Evolutionary conservation across 345 rosid species (phyloP).

Genomic region (Moricandia moricandioides): DNA sequence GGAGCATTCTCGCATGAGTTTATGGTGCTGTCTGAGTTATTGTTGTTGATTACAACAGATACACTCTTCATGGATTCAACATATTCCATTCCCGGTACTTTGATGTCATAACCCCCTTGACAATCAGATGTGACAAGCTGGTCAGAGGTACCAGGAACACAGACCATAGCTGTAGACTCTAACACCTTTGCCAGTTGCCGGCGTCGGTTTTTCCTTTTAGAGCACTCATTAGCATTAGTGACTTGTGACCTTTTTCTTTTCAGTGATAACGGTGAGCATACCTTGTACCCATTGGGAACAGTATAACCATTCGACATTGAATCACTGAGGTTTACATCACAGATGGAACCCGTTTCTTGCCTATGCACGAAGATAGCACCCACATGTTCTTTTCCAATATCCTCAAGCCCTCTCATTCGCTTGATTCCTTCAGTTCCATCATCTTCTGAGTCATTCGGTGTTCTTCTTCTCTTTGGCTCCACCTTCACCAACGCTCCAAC

Average conservation of each 20-base stretch:
- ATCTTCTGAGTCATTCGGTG: slow-evolving; percentile 95
- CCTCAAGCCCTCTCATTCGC: slow-evolving; percentile 99
- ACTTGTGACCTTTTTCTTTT: slow-evolving; percentile 74
- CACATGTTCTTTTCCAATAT: slow-evolving; percentile 59
- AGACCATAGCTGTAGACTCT: slow-evolving; percentile 80
- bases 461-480: slow-evolving; percentile 75
- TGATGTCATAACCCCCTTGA: no score
- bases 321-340: slow-evolving; percentile 44
- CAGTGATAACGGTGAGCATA: slow-evolving; percentile 41
- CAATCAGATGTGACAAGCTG: slow-evolving; percentile 52
- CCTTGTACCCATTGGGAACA: slow-evolving; percentile 51
- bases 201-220: slow-evolving; percentile 73
- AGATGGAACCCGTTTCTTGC: slow-evolving; percentile 42
- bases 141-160: slow-evolving; percentile 69
- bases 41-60: slow-evolving; percentile 48
- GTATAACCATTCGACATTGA: slow-evolving; percentile 48
- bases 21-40: slow-evolving; percentile 70
- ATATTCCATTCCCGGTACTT: slow-evolving; percentile 35
- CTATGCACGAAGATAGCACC: slow-evolving; percentile 36
- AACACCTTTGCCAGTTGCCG: slow-evolving; percentile 85
- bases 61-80: slow-evolving; percentile 58
- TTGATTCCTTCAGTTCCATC: slow-evolving; percentile 91
- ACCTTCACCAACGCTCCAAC: slow-evolving; percentile 42
- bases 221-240: slow-evolving; percentile 53
- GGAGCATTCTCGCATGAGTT: slow-evolving; percentile 60